Evolutionary conservation across 495 filamentous ascomycete genomes (phyloP), one percentile per base, ranked within the genome.

Genomic region (Melanomma pulvis-pyrius): DNA sequence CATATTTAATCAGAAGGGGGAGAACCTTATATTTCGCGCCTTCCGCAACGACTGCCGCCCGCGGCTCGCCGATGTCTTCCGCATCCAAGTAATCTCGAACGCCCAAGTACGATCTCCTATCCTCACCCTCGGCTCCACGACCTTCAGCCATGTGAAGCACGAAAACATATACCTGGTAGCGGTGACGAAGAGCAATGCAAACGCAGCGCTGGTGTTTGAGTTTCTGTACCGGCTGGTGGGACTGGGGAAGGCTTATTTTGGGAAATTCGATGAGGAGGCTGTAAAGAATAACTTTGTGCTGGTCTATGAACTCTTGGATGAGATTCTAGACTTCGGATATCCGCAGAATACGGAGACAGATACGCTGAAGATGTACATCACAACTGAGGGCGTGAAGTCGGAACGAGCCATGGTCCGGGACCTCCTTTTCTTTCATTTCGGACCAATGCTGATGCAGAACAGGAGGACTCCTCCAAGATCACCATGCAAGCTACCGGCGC

Each of bases 241-340:
- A 74, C 82, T 99, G 73, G 94, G 94, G 61, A 93, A 89, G 79
- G 88, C 91, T 59, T 99, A 99, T 77, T 99, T 99, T 83, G 94
- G 92, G 69, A 97, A 98, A 75, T 96, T 99, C 71, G 94, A 99
- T 76, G 94, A 99, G 83, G 94, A 99, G 77, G 96, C 94, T 47
- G 93, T 99, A 65, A 99, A 99, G 86, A 97, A 96, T 76, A 99
- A 99, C 78, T 99, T 99, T 79, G 96, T 99, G 65, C 81, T 98
- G 60, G 91, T 99, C 49, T 99, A 99, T 79, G 96, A 99, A 83
- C 84, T 99, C 60, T 82, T 99, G 61, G 96, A 99, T 80, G 94
- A 99, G 79, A 97, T 99, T 71, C 86, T 99, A 73, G 96, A 99
- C 79, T 99, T 98, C 75, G 96, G 96, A 72, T 99, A 99, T 76